Conservation (phyloP, 352 stramenopile genomes). For the Elongisporangium prolatum region DNA sequence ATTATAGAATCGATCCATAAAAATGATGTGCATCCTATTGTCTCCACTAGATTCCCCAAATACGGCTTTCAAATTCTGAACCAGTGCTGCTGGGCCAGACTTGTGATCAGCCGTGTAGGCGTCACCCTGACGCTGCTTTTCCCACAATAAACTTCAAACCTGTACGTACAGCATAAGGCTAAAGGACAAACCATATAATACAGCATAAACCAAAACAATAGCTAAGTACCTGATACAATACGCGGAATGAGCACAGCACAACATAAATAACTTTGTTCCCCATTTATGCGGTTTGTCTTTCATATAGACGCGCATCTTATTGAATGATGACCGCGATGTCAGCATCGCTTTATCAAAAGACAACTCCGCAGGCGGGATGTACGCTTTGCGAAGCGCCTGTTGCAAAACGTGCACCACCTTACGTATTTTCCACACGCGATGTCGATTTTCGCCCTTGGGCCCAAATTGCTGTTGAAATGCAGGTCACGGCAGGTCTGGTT, state of each 20-base stretch:
- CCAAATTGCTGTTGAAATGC: constrained; percentile 10
- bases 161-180: constrained; percentile 4
- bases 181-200: background rate
- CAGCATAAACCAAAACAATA: constrained; percentile 3
- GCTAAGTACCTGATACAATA: constrained; percentile 2
- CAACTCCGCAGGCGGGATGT: too few species aligned
- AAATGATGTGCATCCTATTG: background rate
- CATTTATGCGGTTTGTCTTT: too few species aligned
- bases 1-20: too few species aligned
- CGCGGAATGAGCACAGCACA: constrained; percentile 2
- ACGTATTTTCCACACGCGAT: constrained; percentile 6
- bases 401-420: background rate
- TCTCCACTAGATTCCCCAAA: background rate
- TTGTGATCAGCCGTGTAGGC: background rate
- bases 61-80: background rate
- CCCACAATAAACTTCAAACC: constrained; percentile 4
- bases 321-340: constrained; percentile 1
- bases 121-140: background rate
- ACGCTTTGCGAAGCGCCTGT: too few species aligned
- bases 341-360: constrained; percentile 1
- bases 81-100: background rate
- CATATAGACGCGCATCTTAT: too few species aligned
- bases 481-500: constrained; percentile 6
- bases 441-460: background rate
- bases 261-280: constrained; percentile 1